Evolutionary conservation across 2,329 filamentous ascomycete genomes (phyloP), one percentile per base, ranked within the genome.

Genomic region (Dendrostoma leiphaemia): DNA sequence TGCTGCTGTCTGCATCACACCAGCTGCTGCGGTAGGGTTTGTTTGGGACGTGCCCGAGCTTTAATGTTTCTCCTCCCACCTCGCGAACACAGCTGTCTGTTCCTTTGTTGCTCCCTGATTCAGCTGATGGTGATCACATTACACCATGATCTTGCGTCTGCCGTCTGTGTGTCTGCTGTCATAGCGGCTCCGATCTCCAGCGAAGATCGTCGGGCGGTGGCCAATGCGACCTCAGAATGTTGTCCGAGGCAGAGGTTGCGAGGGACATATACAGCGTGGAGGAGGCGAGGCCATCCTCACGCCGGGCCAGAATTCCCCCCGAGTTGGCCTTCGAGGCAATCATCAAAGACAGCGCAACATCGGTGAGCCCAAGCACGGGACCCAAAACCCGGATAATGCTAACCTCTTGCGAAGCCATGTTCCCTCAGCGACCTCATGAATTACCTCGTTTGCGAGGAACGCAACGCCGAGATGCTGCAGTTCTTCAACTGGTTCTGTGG

Each of bases 341-440:
- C 5, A 34, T 56, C 24, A 53, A 53, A 37, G 52, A 53, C 26
- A 48, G 17, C 24, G 43, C 45, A 15, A 19, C 38, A 44, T 32
- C 54, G 28, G 47, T 51, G 40, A 54, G 40, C 43, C 17, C 3
- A 7, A 17, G 8, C 23, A 32, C 31, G 32, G 24, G 7, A 32
- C 19, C 31, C 21, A 9, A 24, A n/a, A 34, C 6, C 29, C 15
- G 23, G 4, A 6, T 3, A 21, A 23, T 44, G 46, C 45, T 50
- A 9, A 54, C n/a, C 13, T 8, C 12, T 21, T 9, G 12, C 15
- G 29, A 45, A 86, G 85, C 85, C 85, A 51, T 85, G 83, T 65
- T 87, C 84, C 2, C 71, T 82, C 17, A 78, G 82, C 53, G 83
- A 88, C 61, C 87, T 88, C 65, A 85, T 86, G 79, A 83, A 87